phyloP scores from a whole-genome alignment of 306 rosid species.

The Rosa multiflora region DNA sequence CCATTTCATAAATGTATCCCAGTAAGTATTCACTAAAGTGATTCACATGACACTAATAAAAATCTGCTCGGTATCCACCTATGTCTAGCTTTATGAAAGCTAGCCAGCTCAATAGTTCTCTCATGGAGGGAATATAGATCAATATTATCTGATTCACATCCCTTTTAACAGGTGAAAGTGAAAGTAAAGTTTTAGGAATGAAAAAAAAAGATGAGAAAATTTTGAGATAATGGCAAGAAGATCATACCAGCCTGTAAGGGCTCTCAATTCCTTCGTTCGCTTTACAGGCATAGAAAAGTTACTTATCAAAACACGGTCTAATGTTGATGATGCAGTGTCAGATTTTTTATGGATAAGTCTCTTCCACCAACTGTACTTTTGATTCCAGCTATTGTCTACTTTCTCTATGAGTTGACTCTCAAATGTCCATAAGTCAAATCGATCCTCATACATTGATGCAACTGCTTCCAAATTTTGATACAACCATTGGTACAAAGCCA shows the following conservation, averaged over 20 bases:
- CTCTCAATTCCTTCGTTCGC: constrained; percentile 81
- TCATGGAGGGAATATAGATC: not conserved
- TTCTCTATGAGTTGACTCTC: constrained; percentile 58
- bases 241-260: constrained; percentile 79
- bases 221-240: constrained; percentile 19
- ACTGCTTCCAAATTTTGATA: constrained; percentile 78
- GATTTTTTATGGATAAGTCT: constrained; percentile 46
- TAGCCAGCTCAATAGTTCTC: not conserved
- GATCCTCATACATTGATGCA: constrained; percentile 93
- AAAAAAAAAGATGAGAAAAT: constrained; percentile 13
- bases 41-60: not conserved
- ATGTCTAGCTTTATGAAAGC: not conserved
- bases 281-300: constrained; percentile 69
- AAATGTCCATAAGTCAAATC: constrained; percentile 71
- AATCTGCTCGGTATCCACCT: not conserved
- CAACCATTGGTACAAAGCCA: constrained; percentile 89
- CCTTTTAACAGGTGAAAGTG: not conserved
- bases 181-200: not conserved
- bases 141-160: not conserved
- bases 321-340: constrained; percentile 29
- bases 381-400: constrained; percentile 42
- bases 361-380: constrained; percentile 72
- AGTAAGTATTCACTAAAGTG: not conserved
- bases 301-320: constrained; percentile 43
- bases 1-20: no score